phyloP scores from a whole-genome alignment of 1,284 basidiomycete genomes.

The Xerocomus nothofagi region DNA sequence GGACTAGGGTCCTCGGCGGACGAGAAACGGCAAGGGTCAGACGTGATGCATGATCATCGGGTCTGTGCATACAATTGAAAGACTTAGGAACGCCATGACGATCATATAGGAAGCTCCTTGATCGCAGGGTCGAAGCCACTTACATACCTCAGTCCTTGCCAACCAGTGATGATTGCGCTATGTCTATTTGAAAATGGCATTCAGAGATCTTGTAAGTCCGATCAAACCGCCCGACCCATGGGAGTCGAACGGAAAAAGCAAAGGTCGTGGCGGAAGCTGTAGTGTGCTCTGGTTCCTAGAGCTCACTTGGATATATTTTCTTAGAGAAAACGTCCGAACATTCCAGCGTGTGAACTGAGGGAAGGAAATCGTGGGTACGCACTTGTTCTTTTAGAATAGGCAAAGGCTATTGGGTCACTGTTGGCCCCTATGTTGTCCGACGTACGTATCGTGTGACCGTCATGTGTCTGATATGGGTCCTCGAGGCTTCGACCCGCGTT shows the following conservation, averaged over 20 bases:
- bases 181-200: neutral
- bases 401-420: neutral
- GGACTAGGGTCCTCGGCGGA: slow-evolving; percentile 5
- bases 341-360: slow-evolving; percentile 1
- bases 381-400: neutral
- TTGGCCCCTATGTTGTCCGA: neutral
- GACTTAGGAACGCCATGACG: neutral
- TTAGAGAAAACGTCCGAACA: slow-evolving; percentile 2
- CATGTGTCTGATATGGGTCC: neutral
- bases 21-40: slow-evolving; percentile 10
- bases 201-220: neutral
- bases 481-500: neutral
- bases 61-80: neutral
- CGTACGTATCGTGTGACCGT: neutral
- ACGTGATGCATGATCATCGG: neutral
- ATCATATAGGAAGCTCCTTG: neutral
- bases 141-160: slow-evolving; percentile 12
- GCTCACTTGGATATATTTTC: neutral
- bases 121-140: slow-evolving; percentile 12
- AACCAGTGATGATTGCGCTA: neutral
- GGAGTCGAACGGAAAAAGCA: neutral
- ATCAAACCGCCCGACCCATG: slow-evolving; percentile 3
- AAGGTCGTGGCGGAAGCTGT: neutral
- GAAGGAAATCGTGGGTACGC: neutral
- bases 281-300: neutral